Conservation (phyloP, 768 basidiomycete genomes). For the Tubosaeta sp. region DNA sequence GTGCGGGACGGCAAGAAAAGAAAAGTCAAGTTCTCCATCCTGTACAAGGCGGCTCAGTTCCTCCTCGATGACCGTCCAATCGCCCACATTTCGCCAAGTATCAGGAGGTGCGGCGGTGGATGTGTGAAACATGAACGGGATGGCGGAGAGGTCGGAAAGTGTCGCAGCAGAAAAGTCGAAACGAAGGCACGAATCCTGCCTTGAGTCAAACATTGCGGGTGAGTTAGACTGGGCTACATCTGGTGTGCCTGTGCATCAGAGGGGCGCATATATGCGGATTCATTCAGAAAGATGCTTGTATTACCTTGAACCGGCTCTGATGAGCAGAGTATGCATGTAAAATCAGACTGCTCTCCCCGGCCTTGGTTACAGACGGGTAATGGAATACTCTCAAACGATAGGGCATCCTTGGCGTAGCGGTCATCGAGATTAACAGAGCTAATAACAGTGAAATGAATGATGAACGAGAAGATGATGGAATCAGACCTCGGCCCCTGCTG, state of each 20-base stretch:
- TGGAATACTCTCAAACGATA: not conserved
- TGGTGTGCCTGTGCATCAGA: slow-evolving; percentile 16
- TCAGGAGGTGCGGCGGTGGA: slow-evolving; percentile 8
- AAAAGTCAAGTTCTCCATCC: slow-evolving; percentile 24
- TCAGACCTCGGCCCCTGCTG: slow-evolving; percentile 16
- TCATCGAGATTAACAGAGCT: slow-evolving; percentile 6
- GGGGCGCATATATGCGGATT: slow-evolving; percentile 15
- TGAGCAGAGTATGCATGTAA: slow-evolving; percentile 22
- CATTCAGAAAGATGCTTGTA: not conserved
- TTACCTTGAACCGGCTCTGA: slow-evolving; percentile 18
- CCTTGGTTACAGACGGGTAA: slow-evolving; percentile 18
- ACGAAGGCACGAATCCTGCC: not conserved
- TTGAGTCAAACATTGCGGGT: not conserved
- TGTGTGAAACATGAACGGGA: slow-evolving; percentile 28
- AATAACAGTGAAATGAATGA: slow-evolving; percentile 10
- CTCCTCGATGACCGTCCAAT: slow-evolving; percentile 20
- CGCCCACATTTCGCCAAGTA: not conserved
- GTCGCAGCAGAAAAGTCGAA: slow-evolving; percentile 13
- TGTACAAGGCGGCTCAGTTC: slow-evolving; percentile 18
- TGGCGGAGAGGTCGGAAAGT: slow-evolving; percentile 26
- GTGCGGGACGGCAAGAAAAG: slow-evolving; percentile 20
- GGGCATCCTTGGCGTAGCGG: not conserved
- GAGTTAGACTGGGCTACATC: slow-evolving; percentile 4
- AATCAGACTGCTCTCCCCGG: slow-evolving; percentile 4
- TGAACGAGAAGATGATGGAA: not conserved